Evolutionary conservation across 805 yeast species (phyloP).

Genomic region (Saccharomycopsis guyanensis): DNA sequence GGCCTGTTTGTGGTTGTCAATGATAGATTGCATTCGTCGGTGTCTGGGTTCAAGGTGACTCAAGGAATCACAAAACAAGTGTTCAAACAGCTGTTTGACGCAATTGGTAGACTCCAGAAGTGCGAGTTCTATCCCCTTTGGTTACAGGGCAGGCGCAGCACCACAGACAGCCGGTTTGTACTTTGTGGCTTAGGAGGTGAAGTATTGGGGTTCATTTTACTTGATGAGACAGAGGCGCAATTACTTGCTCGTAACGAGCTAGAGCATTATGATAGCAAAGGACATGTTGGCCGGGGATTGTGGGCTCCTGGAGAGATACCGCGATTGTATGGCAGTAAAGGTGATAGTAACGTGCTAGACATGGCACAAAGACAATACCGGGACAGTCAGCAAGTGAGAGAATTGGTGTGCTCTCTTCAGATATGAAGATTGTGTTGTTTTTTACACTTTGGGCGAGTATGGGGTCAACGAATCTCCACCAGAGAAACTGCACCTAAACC

Average conservation of each 20-base stretch:
- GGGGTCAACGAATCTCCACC: too few relatives aligned
- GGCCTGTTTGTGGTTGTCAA: slow-evolving; percentile 5
- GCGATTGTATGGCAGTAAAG: background rate
- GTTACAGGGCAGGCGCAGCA: background rate
- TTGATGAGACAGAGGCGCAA: background rate
- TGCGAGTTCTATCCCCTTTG: slow-evolving; percentile 1
- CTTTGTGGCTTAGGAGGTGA: slow-evolving; percentile 13
- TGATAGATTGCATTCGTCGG: slow-evolving; percentile 9
- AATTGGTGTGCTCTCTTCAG: background rate
- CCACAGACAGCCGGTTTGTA: background rate
- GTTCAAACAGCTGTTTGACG: background rate
- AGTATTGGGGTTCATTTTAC: background rate
- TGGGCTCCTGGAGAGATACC: background rate
- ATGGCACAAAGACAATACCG: background rate
- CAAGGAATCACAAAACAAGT: slow-evolving; percentile 1
- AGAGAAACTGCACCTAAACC: too few relatives aligned
- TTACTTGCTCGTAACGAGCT: background rate
- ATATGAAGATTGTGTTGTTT: background rate
- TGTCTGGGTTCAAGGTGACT: slow-evolving; percentile 7
- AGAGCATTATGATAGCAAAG: background rate
- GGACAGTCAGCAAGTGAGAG: background rate
- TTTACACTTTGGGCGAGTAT: too few relatives aligned
- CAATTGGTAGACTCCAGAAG: slow-evolving; percentile 3
- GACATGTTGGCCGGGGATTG: background rate
- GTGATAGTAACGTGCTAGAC: background rate